Evolutionary conservation across 1,284 basidiomycete species (phyloP).

Genomic region (Austroboletus olivaceoglutinosus): DNA sequence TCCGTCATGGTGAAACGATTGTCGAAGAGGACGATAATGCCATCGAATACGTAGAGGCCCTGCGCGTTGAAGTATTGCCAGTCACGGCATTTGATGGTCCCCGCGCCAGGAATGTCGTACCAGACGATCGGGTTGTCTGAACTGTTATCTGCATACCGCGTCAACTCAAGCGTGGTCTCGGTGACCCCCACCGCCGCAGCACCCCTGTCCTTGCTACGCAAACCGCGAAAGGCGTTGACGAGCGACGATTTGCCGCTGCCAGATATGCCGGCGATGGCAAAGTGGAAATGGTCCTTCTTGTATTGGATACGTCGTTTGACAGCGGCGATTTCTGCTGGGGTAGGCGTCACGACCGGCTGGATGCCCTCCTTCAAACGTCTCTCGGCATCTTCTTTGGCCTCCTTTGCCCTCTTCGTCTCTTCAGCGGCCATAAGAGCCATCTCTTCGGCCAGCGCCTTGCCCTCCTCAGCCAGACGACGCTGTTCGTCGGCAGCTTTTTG

Average conservation of each 20-base stretch:
- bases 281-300: constrained; percentile 20
- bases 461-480: constrained; percentile 23
- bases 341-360: constrained; percentile 31
- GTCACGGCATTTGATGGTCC: constrained; percentile 32
- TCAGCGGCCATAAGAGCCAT: constrained; percentile 20
- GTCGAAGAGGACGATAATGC: constrained; percentile 31
- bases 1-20: constrained; percentile 35
- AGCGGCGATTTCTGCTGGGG: constrained; percentile 20
- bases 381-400: constrained; percentile 23
- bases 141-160: constrained; percentile 28
- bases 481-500: constrained; percentile 24
- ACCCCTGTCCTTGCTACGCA: constrained; percentile 21
- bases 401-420: constrained; percentile 20
- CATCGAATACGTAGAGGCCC: constrained; percentile 38
- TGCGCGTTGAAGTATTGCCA: constrained; percentile 40
- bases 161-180: constrained; percentile 28
- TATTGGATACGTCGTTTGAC: constrained; percentile 27
- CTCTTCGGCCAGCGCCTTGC: constrained; percentile 18
- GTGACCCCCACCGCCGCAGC: constrained; percentile 35
- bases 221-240: constrained; percentile 35
- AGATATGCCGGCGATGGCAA: constrained; percentile 35
- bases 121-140: constrained; percentile 24
- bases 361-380: constrained; percentile 28
- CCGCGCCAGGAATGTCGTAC: constrained; percentile 40
- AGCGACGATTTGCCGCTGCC: constrained; percentile 39